Evolutionary conservation across 352 stramenopile species (phyloP), one percentile per base, ranked within the genome.

Genomic region (Globisporangium orthogonon): DNA sequence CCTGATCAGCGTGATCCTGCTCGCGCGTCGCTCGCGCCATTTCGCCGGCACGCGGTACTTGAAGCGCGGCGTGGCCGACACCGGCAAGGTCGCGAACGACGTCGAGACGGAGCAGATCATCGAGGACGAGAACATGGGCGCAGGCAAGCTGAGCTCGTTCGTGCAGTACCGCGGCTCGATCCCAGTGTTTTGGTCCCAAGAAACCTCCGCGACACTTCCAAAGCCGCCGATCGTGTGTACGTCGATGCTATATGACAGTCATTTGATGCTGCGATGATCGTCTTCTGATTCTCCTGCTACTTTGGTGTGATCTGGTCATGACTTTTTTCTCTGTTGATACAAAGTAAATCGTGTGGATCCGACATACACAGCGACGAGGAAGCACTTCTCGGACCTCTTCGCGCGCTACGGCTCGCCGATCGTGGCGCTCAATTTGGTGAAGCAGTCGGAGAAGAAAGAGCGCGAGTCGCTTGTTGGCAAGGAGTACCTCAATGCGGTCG

Each of bases 131-230:
- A 93, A 76, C 53, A 96, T 75, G 87, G 83, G 83, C 1, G 92
- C 73, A 51, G 93, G 78, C 17, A 96, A 96, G 18, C 98, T 99
- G 65, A 98, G 89, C 18, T 97, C 88, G 2, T 99, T 96, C 63
- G 82, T 99, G 44, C 97, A 99, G 72, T 94, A 99, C 52, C 90
- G 98, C 37, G 97, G 97, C 4, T 99, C 94, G 3, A 99, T 99
- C 69, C 98, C 98, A n/a, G 98, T 98, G 0, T 99, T 98, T 67
- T 99, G 98, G 98, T 98, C 95, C 0, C 98, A 99, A 71, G 96
- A 99, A 61, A 98, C 91, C 4, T 98, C 83, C 37, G 94, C 98
- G 6, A 98, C 96, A 7, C 87, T 99, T 49, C 97, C 97, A 1
- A 99, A 99, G 65, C 97, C 97, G 3, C 96, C 97, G 0, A 99